Percentiles rank a stretch among this genome's conserved stretches.
phyloP scores from a whole-genome alignment of 1,139 yeast species.

The Kurtzmaniella natalensis region DNA sequence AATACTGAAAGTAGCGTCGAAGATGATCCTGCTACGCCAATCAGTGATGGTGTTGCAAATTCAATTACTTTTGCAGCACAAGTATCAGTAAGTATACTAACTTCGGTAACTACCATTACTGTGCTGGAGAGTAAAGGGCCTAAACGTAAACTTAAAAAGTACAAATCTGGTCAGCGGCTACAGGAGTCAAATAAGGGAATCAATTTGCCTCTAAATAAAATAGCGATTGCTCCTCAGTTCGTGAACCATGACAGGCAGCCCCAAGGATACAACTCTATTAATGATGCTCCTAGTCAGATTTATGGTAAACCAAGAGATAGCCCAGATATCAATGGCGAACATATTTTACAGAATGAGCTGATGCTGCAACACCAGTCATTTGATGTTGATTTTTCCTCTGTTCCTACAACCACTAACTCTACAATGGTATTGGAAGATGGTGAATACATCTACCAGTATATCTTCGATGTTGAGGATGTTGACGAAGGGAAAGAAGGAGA shows the following conservation, averaged over 20 bases:
- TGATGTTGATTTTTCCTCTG: too few relatives aligned
- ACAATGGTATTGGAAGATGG: slow-evolving; percentile 9
- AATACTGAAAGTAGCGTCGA: too few relatives aligned
- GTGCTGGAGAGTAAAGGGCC: too few relatives aligned
- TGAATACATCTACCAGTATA: slow-evolving; percentile 9
- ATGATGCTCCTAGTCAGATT: background rate
- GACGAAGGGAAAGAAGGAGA: background rate
- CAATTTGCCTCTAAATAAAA: slow-evolving; percentile 21
- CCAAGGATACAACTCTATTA: slow-evolving; percentile 3
- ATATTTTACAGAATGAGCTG: background rate
- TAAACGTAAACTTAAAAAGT: too few relatives aligned
- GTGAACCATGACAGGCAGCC: slow-evolving; percentile 14
- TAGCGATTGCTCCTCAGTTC: slow-evolving; percentile 24
- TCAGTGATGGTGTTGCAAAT: too few relatives aligned
- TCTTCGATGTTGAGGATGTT: slow-evolving; percentile 5
- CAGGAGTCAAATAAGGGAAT: too few relatives aligned
- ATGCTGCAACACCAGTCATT: too few relatives aligned
- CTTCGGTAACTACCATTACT: too few relatives aligned
- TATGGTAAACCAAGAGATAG: slow-evolving; percentile 23
- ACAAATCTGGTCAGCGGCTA: too few relatives aligned
- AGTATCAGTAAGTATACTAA: too few relatives aligned
- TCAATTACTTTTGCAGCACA: too few relatives aligned
- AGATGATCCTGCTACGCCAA: too few relatives aligned
- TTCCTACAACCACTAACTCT: background rate
- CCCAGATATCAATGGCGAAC: slow-evolving; percentile 4